phyloP scores from a whole-genome alignment of 1,139 yeast genomes.

The Taphrina pruni region DNA sequence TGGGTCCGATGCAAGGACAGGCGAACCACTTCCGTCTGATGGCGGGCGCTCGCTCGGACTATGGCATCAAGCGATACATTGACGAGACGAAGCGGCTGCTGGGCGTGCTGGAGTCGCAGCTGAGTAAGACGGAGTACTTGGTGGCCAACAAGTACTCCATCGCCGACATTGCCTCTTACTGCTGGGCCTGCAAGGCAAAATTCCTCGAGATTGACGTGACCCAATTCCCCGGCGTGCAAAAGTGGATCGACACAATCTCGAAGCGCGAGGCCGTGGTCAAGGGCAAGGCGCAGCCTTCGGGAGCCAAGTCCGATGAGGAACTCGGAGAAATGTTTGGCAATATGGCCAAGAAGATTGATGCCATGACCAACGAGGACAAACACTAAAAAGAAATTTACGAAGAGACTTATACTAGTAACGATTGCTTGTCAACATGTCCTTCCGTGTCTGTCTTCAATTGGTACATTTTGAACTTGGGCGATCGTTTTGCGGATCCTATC shows the following conservation, averaged over 20 bases:
- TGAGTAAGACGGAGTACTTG: slow-evolving; percentile 58
- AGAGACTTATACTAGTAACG: no score
- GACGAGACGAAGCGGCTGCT: slow-evolving; percentile 62
- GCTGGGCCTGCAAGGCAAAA: slow-evolving; percentile 50
- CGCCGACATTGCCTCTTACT: slow-evolving; percentile 60
- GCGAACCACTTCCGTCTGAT: slow-evolving; percentile 56
- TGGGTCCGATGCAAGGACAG: slow-evolving; percentile 67
- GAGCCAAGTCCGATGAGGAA: slow-evolving; percentile 34
- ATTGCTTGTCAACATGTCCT: no score
- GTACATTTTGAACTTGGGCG: no score
- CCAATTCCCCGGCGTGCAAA: slow-evolving; percentile 24
- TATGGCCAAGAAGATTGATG: slow-evolving; percentile 37
- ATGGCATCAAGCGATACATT: slow-evolving; percentile 60
- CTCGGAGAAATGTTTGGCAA: slow-evolving; percentile 16
- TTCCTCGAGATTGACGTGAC: slow-evolving; percentile 28
- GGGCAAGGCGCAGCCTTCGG: slow-evolving; percentile 41
- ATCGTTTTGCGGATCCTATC: no score
- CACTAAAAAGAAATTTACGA: slow-evolving; percentile 8
- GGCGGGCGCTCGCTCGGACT: slow-evolving; percentile 56
- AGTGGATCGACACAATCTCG: slow-evolving; percentile 24
- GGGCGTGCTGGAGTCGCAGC: slow-evolving; percentile 60
- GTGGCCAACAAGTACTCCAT: slow-evolving; percentile 64
- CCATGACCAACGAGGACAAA: slow-evolving; percentile 40
- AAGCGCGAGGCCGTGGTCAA: slow-evolving; percentile 35
- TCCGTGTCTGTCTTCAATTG: no score